phyloP scores from a whole-genome alignment of 2,329 filamentous ascomycete genomes.

The Neofusicoccum kwambonambiense region DNA sequence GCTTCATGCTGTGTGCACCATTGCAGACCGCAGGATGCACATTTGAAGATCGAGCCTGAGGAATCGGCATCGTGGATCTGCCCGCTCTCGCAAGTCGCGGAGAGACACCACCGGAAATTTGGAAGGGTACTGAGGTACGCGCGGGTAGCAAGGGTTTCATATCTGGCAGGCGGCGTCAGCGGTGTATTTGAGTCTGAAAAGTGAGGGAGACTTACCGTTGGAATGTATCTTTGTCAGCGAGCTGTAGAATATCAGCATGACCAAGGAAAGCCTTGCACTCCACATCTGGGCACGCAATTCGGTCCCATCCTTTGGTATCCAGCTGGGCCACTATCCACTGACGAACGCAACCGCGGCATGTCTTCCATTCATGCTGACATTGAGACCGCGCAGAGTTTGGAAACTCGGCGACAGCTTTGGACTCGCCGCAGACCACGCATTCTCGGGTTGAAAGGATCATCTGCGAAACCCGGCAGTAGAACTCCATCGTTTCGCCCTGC shows the following conservation, averaged over 20 bases:
- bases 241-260: conserved; percentile 47
- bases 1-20: conserved; percentile 38
- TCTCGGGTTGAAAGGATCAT: not conserved
- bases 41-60: conserved; percentile 43
- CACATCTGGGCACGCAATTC: conserved; percentile 49
- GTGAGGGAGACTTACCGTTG: conserved; percentile 35
- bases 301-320: conserved; percentile 41
- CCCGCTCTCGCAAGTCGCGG: conserved; percentile 50
- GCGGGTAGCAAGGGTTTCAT: conserved; percentile 46
- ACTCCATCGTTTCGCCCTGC: not conserved
- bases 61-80: conserved; percentile 50
- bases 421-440: not conserved
- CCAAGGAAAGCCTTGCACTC: conserved; percentile 48
- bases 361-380: conserved; percentile 36
- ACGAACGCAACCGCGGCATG: conserved; percentile 39
- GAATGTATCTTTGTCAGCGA: conserved; percentile 47
- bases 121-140: conserved; percentile 44
- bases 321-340: conserved; percentile 41
- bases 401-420: not conserved
- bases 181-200: not conserved
- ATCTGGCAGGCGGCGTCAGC: conserved; percentile 18
- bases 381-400: not conserved
- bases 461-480: not conserved
- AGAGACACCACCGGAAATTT: conserved; percentile 55
- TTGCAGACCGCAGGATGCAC: conserved; percentile 34